Evolutionary conservation across 805 yeast genomes (phyloP).

Genomic region (Candida piceae): DNA sequence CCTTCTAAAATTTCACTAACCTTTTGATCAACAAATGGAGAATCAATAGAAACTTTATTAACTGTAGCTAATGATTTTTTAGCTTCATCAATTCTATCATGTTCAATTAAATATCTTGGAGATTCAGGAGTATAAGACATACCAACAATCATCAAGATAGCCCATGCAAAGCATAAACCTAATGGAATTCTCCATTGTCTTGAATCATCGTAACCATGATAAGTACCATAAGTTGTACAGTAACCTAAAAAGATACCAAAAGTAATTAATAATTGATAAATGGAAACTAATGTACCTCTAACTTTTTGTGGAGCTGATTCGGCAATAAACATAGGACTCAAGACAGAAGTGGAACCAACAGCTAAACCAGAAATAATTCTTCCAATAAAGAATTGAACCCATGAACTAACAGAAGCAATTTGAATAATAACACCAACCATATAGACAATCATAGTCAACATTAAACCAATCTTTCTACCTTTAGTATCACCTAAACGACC

Average conservation of each 20-base stretch:
- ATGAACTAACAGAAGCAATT: slow-evolving; percentile 45
- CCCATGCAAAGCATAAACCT: slow-evolving; percentile 47
- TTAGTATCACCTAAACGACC: slow-evolving; percentile 52
- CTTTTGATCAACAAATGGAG: slow-evolving; percentile 50
- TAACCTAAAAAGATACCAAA: slow-evolving; percentile 69
- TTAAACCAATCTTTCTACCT: slow-evolving; percentile 58
- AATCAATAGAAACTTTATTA: slow-evolving; percentile 50
- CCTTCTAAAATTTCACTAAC: slow-evolving; percentile 51
- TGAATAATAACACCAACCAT: slow-evolving; percentile 59
- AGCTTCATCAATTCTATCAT: slow-evolving; percentile 48
- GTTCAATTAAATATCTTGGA: slow-evolving; percentile 57
- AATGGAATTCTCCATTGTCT: slow-evolving; percentile 68
- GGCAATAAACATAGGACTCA: slow-evolving; percentile 55
- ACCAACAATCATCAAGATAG: slow-evolving; percentile 42
- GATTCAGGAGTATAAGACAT: slow-evolving; percentile 65
- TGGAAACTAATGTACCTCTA: slow-evolving; percentile 67
- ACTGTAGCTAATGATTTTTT: slow-evolving; percentile 48
- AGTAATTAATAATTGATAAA: slow-evolving; percentile 66
- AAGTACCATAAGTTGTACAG: slow-evolving; percentile 61
- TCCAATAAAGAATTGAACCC: slow-evolving; percentile 65
- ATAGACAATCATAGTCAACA: slow-evolving; percentile 49
- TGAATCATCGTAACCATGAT: slow-evolving; percentile 41
- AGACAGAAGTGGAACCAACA: slow-evolving; percentile 49
- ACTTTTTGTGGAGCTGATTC: slow-evolving; percentile 67
- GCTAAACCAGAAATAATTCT: slow-evolving; percentile 54